These are phyloP conservation scores for Termitomyces sp. DNA, from an alignment of 768 basidiomycete genomes.

Conservation along the genomic window DNA sequence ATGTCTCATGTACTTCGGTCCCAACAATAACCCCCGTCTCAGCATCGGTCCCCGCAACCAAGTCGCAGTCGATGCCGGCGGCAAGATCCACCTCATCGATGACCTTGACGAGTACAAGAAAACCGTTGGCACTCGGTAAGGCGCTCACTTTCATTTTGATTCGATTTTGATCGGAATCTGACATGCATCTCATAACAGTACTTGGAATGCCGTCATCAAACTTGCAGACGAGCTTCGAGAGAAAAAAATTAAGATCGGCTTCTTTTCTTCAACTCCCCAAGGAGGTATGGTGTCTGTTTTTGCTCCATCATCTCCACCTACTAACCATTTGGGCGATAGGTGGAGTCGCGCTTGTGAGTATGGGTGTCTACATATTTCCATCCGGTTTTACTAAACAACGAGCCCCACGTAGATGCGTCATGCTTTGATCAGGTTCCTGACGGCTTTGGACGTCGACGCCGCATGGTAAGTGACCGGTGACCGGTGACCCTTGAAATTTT, in stretches of 20 bases:
- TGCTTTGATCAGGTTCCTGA: slow-evolving; percentile 84
- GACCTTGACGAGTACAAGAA: slow-evolving; percentile 76
- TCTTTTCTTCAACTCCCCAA: slow-evolving; percentile 95
- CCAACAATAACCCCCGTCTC: slow-evolving; percentile 79
- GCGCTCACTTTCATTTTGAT: not conserved
- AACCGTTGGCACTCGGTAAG: slow-evolving; percentile 60
- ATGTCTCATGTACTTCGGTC: slow-evolving; percentile 79
- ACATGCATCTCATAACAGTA: slow-evolving; percentile 30
- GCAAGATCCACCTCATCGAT: slow-evolving; percentile 83
- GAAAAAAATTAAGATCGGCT: slow-evolving; percentile 86
- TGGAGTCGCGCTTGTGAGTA: slow-evolving; percentile 86
- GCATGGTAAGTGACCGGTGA: slow-evolving; percentile 81
- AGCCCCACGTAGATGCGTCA: slow-evolving; percentile 74
- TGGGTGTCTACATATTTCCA: slow-evolving; percentile 14
- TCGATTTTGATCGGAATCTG: slow-evolving; percentile 3
- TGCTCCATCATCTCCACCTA: not conserved
- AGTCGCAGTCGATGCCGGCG: slow-evolving; percentile 83
- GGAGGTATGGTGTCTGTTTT: slow-evolving; percentile 56
- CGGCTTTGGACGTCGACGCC: slow-evolving; percentile 73
- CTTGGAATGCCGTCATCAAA: slow-evolving; percentile 80
- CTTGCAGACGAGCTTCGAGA: slow-evolving; percentile 82
- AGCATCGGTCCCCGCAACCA: slow-evolving; percentile 82
- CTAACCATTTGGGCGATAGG: slow-evolving; percentile 39
- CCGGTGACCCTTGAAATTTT: no score
- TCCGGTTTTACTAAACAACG: slow-evolving; percentile 3